Evolutionary conservation across 768 basidiomycete species (phyloP).

Genomic region (Tricholoma flavovirens): DNA sequence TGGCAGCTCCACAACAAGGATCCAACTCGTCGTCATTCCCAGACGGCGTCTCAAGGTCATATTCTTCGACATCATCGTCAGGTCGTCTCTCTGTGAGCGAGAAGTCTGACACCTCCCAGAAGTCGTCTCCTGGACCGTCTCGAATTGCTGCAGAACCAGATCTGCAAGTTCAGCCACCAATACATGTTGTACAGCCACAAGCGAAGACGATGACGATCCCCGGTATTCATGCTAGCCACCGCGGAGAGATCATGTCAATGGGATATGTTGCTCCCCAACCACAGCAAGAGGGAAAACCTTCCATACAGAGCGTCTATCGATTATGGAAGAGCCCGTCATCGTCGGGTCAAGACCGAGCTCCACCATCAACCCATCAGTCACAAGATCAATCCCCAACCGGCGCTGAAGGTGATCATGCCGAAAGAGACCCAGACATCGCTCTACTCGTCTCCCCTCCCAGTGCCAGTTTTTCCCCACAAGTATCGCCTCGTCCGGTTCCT

Average conservation of each 20-base stretch:
- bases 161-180: conserved; percentile 25
- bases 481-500: conserved; percentile 38
- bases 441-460: conserved; percentile 1
- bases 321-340: conserved; percentile 59
- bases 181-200: conserved; percentile 73
- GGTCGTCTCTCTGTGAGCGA: conserved; percentile 10
- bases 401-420: conserved; percentile 2
- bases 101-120: conserved; percentile 5
- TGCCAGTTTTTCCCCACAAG: conserved; percentile 22
- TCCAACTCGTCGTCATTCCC: conserved; percentile 11
- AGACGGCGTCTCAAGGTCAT: conserved; percentile 13
- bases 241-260: conserved; percentile 82
- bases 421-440: conserved; percentile 1
- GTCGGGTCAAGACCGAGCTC: conserved; percentile 13
- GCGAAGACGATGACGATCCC: conserved; percentile 83
- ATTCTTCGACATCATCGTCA: conserved; percentile 20
- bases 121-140: conserved; percentile 31
- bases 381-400: conserved; percentile 8
- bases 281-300: conserved; percentile 33
- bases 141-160: conserved; percentile 28
- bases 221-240: conserved; percentile 79
- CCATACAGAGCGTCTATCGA: conserved; percentile 66
- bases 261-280: conserved; percentile 59
- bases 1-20: conserved; percentile 7
- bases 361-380: conserved; percentile 5